A percentile compares a stretch with the other conserved stretches of the same genome.
phyloP scores from a whole-genome alignment of 441 rosid species.

The Gossypium gossypioides region DNA sequence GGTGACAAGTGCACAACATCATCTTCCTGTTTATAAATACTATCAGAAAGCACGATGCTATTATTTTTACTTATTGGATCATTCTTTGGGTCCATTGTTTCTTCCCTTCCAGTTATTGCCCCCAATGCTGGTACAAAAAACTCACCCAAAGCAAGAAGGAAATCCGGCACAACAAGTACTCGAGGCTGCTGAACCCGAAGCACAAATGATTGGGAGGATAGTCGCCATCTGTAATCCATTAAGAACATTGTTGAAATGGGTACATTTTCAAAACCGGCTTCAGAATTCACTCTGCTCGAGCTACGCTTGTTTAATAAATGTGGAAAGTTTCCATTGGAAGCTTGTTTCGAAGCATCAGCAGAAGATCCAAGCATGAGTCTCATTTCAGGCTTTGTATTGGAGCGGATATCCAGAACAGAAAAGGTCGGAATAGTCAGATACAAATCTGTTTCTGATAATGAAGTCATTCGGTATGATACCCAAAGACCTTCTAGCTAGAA shows the following conservation, averaged over 20 bases:
- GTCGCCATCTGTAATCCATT: slow-evolving; percentile 93
- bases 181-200: slow-evolving; percentile 92
- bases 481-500: slow-evolving; percentile 93
- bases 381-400: slow-evolving; percentile 90
- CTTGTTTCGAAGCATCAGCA: slow-evolving; percentile 69
- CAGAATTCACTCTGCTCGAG: slow-evolving; percentile 39
- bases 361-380: slow-evolving; percentile 96
- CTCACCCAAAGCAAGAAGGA: slow-evolving; percentile 87
- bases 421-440: slow-evolving; percentile 82
- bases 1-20: slow-evolving; percentile 83
- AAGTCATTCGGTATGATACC: slow-evolving; percentile 88
- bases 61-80: slow-evolving; percentile 74
- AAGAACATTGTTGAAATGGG: slow-evolving; percentile 83
- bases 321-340: slow-evolving; percentile 53
- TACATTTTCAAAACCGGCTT: slow-evolving; percentile 44
- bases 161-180: slow-evolving; percentile 93
- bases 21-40: slow-evolving; percentile 66
- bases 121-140: slow-evolving; percentile 94
- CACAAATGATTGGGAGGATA: slow-evolving; percentile 79
- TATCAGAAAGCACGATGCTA: slow-evolving; percentile 57
- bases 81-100: slow-evolving; percentile 80
- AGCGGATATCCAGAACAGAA: slow-evolving; percentile 82
- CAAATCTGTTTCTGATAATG: slow-evolving; percentile 84
- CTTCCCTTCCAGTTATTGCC: slow-evolving; percentile 85
- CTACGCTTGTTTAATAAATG: slow-evolving; percentile 41